Evolutionary conservation across 116 monocot species (phyloP).

Genomic region (Papilionanthe hybrid): DNA sequence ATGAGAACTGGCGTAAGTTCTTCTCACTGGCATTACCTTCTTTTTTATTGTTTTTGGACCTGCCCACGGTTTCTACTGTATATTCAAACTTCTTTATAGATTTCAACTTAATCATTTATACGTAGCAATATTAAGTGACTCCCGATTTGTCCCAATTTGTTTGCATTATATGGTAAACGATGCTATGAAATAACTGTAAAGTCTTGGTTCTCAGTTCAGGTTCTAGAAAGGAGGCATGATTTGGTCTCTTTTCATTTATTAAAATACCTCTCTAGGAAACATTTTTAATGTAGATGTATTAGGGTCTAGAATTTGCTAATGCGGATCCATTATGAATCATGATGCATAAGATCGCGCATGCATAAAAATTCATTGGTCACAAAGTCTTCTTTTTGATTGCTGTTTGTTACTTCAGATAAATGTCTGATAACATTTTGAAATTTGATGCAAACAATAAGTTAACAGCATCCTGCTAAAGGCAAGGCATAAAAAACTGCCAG

Average conservation of each 20-base stretch:
- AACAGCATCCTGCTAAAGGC: neutral
- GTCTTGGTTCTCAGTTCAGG: neutral
- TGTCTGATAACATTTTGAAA: neutral
- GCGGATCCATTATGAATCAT: neutral
- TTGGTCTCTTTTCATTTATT: neutral
- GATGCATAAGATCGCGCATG: neutral
- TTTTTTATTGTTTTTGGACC: neutral
- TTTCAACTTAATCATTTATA: conserved; percentile 1
- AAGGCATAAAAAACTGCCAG: neutral
- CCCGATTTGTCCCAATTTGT: neutral
- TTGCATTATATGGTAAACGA: neutral
- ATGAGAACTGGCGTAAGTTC: conserved; percentile 95
- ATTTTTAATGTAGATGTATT: neutral
- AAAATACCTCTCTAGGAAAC: no score
- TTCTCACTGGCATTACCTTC: neutral
- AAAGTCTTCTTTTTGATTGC: neutral
- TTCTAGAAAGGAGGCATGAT: neutral
- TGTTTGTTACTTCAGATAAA: neutral
- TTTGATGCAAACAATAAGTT: neutral
- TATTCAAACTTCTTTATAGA: neutral
- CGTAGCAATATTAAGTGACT: neutral
- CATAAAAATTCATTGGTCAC: neutral
- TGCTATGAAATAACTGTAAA: neutral
- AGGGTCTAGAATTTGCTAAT: neutral
- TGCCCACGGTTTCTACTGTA: neutral